phyloP scores from a whole-genome alignment of 306 rosid species.

The Luffa acutangula region DNA sequence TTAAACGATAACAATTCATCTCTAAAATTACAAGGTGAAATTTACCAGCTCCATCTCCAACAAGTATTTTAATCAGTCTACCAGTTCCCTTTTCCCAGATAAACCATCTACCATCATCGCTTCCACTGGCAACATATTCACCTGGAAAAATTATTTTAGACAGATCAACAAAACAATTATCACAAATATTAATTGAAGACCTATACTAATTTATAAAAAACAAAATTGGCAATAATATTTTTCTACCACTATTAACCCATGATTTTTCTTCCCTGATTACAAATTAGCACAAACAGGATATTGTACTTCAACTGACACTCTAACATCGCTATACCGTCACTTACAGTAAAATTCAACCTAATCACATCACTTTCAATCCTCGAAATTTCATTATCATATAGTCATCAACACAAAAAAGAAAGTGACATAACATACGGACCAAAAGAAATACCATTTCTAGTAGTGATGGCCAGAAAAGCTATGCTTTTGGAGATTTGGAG shows the following conservation, averaged over 20 bases:
- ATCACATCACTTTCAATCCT: background rate
- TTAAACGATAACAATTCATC: background rate
- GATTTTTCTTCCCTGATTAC: background rate
- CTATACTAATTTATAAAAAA: background rate
- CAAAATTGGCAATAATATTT: background rate
- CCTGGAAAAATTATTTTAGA: constrained; percentile 41
- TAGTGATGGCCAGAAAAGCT: background rate
- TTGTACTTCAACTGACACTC: background rate
- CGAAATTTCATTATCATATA: background rate
- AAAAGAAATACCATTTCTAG: background rate
- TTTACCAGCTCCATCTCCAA: constrained; percentile 82
- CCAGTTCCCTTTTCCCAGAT: constrained; percentile 94
- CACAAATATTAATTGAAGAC: background rate
- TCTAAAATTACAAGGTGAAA: background rate
- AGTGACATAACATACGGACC: background rate
- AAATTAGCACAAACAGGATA: background rate
- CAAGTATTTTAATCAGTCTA: constrained; percentile 76
- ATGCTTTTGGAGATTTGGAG: background rate
- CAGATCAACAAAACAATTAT: background rate
- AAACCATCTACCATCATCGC: constrained; percentile 99
- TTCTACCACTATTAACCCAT: background rate
- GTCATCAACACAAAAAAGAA: too few relatives aligned
- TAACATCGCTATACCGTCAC: background rate
- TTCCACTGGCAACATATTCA: constrained; percentile 90
- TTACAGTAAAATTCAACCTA: background rate